These are phyloP conservation scores for Eucalyptus shirleyi DNA, from an alignment of 345 rosid genomes.

Conservation along the genomic window DNA sequence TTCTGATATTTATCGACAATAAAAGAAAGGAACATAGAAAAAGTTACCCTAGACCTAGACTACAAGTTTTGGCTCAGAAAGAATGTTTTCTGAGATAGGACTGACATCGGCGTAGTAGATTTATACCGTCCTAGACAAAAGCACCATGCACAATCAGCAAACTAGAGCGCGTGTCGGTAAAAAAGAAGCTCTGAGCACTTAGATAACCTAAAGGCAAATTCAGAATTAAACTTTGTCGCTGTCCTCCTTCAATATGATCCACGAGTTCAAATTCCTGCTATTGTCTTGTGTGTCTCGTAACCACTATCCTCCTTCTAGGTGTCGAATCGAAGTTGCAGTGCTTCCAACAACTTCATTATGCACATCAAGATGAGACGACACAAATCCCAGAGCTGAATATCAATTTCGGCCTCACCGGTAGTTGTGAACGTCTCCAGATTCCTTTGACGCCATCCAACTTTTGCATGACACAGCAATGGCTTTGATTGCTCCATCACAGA, in stretches of 20 bases:
- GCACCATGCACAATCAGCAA: background rate
- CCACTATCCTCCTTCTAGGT: background rate
- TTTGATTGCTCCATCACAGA: conserved; percentile 63
- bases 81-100: background rate
- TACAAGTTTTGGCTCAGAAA: background rate
- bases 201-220: background rate
- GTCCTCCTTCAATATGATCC: conserved; percentile 40
- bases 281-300: background rate
- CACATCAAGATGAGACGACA: background rate
- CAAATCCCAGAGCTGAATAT: background rate
- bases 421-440: background rate
- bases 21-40: background rate
- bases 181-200: background rate
- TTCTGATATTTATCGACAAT: background rate
- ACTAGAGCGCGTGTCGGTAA: background rate
- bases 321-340: background rate
- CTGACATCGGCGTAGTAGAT: background rate
- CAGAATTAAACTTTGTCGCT: conserved; percentile 28
- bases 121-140: background rate
- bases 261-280: background rate
- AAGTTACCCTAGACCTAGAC: background rate
- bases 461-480: conserved; percentile 49
- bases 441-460: conserved; percentile 26
- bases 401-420: background rate
- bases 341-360: background rate